Evolutionary conservation across 1,139 yeast species (phyloP), one percentile per base, ranked within the genome.

Genomic region (Saccharomyces hybrid): DNA sequence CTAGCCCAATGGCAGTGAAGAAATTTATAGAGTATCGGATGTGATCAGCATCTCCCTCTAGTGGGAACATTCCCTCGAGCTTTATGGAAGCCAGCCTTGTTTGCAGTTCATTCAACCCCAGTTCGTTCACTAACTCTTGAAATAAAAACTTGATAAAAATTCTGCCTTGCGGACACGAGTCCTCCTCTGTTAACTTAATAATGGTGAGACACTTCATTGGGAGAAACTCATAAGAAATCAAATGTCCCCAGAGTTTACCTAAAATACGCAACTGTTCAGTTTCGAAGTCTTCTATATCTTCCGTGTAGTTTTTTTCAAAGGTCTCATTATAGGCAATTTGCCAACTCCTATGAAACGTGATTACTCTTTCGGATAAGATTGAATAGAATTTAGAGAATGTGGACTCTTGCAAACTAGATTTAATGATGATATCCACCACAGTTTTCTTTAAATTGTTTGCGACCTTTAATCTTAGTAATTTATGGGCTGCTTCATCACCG

Each of bases 401-500:
- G 62, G 87, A 84, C 62, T 89, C 97, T 65, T 91, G 96, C 0
- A 91, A 79, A 68, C 97, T 87, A 59, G 96, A 83, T 66, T 86
- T 88, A 11, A 90, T 76, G 11, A 93, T 73, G 82, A 89, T 88
- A 61, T 88, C 93, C 9, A 81, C 83, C 46, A 88, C 75, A 60
- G 80, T 73, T 31, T 68, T 69, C 48, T 77, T 76, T 25, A 70
- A 69, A 0, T 70, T 69, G 50, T 72, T 75, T 4, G 73, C 68
- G 2, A 77, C 68, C 4, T 76, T 70, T 16, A 84, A 65, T 63
- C 78, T 79, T 48, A 88, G 63, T 11, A 93, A 72, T 68, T 91
- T 91, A 70, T 91, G 98, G 0, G 88, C 90, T 0, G 96, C 95
- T 74, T 93, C 99, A 61, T 89, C 96, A 2, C 93, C 84, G 0